Base-by-base conservation (phyloP, 345 rosid genomes). In the Sonneratia caseolaris region DNA sequence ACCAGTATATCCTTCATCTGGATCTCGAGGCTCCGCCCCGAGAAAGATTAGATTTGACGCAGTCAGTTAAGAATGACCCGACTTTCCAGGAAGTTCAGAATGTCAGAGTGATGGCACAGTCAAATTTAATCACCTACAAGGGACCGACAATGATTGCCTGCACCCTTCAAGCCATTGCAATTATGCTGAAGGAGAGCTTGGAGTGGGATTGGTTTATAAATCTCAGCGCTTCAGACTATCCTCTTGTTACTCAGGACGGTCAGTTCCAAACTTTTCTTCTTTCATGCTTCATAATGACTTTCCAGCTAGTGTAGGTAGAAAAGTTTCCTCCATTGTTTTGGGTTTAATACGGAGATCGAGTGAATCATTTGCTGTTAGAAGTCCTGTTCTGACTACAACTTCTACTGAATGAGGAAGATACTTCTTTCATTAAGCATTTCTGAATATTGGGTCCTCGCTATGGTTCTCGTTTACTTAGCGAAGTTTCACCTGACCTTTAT, bases 191-290 rank as follows among this genome's bases (percentile, higher is more conserved):
- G 81, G 97, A 93, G 77, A 91, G 93, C 83, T 73, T 89, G 76
- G 89, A 84, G 38, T 93, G 96, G 98, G 98, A 91, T 78, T 93
- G 97, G 97, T 93, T 93, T 82, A 80, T 93, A 55, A 93, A 93
- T 76, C 93, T 91, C 76, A 93, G 97, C 13, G 97, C 98, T 62
- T 91, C 96, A 1, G 98, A 93, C 70, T 91, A 93, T 82, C 97
- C 97, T 73, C 97, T 93, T 71, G 85, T 91, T 64, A 91, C 96
- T 59, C 97, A 88, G 85, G 97, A 93, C 76, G 97, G 98, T 93
- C 76, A 82, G 96, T 89, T 48, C 40, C 18, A 59, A 64, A 64
- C 72, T 62, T 53, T 43, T 13, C 12, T 49, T 43, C 10, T 56
- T 19, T 55, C 16, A 21, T 14, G 45, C 35, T 70, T 51, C 49